A percentile compares a stretch with the other conserved stretches of the same genome.
Evolutionary conservation across 306 rosid genomes (phyloP).

Genomic region (Inga laurina): DNA sequence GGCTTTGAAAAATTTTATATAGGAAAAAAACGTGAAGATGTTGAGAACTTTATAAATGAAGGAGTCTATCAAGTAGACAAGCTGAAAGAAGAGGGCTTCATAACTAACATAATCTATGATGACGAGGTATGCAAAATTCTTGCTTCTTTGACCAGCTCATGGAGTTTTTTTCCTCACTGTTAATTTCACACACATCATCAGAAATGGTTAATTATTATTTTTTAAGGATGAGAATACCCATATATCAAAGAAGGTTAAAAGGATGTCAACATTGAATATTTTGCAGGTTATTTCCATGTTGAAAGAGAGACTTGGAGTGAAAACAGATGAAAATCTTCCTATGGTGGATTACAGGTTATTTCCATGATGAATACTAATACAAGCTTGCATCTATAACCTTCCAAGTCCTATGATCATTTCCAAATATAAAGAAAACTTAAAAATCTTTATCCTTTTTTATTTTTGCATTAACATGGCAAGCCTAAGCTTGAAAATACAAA

Average conservation of each 20-base stretch:
- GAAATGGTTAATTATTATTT: constrained; percentile 21
- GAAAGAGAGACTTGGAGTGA: constrained; percentile 71
- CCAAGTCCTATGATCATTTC: background rate
- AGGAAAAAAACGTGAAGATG: constrained; percentile 78
- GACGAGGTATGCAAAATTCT: constrained; percentile 71
- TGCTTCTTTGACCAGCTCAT: constrained; percentile 20
- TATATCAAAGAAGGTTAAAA: constrained; percentile 2
- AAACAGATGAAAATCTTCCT: constrained; percentile 56
- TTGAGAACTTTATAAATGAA: constrained; percentile 77
- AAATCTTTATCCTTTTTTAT: too few species aligned
- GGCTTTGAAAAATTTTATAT: constrained; percentile 31
- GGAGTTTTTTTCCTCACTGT: constrained; percentile 16
- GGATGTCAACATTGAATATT: constrained; percentile 31
- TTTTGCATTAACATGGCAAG: too few species aligned
- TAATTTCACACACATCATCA: background rate
- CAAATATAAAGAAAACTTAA: background rate
- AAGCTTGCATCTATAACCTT: background rate
- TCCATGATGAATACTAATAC: background rate
- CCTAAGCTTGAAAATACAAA: too few species aligned
- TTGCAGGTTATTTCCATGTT: constrained; percentile 75
- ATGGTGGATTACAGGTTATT: constrained; percentile 69
- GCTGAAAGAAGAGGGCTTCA: constrained; percentile 87
- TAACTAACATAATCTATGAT: constrained; percentile 77
- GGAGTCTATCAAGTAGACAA: constrained; percentile 83
- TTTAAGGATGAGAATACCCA: constrained; percentile 10